Base-by-base conservation (phyloP, 352 stramenopile species). In the Globisporangium perplexum region DNA sequence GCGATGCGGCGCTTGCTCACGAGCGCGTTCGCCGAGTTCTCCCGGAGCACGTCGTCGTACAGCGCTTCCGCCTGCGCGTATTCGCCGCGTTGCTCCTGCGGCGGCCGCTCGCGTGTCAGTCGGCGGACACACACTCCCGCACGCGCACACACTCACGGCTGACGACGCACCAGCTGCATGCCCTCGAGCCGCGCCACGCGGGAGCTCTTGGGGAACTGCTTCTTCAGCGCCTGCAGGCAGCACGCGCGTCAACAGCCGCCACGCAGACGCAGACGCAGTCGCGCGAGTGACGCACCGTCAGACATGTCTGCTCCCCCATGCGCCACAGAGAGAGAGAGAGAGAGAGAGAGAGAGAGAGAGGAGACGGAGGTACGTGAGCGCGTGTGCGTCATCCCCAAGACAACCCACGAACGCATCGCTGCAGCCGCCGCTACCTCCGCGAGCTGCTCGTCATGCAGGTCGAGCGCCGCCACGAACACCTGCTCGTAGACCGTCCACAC, bases 401-500 rank as follows among this genome's bases (percentile, higher is more conserved):
- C n/a, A n/a, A n/a, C n/a, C n/a, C n/a, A n/a, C n/a, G n/a, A n/a
- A n/a, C n/a, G 53, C 47, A 26, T 35, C 33, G 10, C 33, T 3
- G 33, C 12, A 17, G 10, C 2, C 33, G 33, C 11, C 33, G 33
- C 33, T 38, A 76, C 62, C 50, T 75, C 59, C 0, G 65, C 63
- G 31, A 86, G 58, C 57, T 81, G 63, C 48, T 77, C 61, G 44
- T 88, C 76, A 60, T 85, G 63, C 36, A 84, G 41, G 55, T 90
- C 79, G 46, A 90, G 50, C 30, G 79, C 74, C 17, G 79, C 79
- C 20, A 88, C 28, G 15, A 88, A 75, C 31, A 76, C 75, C 31
- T 88, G 79, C 57, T 90, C 79, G 51, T 86, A 79, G 41, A 88
- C 53, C n/a, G 57, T 67, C 74, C 77, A 90, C 18, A 82, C 74